Evolutionary conservation across 2,329 filamentous ascomycete species (phyloP).

Genomic region (Fusarium sambucinum): DNA sequence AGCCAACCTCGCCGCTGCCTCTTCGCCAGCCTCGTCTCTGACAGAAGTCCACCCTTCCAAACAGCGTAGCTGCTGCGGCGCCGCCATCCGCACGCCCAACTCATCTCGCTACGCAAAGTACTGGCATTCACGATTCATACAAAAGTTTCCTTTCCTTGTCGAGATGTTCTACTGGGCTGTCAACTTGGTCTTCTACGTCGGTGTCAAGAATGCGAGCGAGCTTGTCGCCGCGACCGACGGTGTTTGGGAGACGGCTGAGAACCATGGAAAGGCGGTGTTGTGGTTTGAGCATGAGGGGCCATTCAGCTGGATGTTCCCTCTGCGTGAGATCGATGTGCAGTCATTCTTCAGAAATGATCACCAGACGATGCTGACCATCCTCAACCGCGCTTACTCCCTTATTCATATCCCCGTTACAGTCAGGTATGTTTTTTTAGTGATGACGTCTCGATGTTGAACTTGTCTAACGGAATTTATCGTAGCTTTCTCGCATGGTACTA

Average conservation of each 20-base stretch:
- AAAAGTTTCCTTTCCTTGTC: conserved; percentile 75
- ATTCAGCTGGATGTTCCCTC: conserved; percentile 64
- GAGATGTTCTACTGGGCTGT: conserved; percentile 82
- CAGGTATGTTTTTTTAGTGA: conserved; percentile 54
- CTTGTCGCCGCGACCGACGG: conserved; percentile 55
- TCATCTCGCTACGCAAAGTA: conserved; percentile 71
- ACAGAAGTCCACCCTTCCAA: conserved; percentile 57
- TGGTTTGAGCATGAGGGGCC: conserved; percentile 65
- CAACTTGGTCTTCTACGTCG: conserved; percentile 71
- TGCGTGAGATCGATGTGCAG: conserved; percentile 65
- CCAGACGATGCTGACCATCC: conserved; percentile 63
- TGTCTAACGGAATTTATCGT: background rate
- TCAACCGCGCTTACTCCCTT: conserved; percentile 70
- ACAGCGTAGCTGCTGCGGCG: conserved; percentile 63
- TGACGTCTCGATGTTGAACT: background rate
- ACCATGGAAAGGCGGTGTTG: conserved; percentile 66
- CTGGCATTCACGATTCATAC: conserved; percentile 71
- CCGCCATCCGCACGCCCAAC: conserved; percentile 65
- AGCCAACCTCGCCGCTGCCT: conserved; percentile 16
- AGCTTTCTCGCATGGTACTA: conserved; percentile 75
- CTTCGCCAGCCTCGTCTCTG: conserved; percentile 20
- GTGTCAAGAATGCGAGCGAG: conserved; percentile 45
- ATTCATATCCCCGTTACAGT: conserved; percentile 72
- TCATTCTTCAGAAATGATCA: conserved; percentile 68
- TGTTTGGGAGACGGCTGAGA: conserved; percentile 68